Conservation (phyloP, 306 rosid species). For the Vicia faba region DNA sequence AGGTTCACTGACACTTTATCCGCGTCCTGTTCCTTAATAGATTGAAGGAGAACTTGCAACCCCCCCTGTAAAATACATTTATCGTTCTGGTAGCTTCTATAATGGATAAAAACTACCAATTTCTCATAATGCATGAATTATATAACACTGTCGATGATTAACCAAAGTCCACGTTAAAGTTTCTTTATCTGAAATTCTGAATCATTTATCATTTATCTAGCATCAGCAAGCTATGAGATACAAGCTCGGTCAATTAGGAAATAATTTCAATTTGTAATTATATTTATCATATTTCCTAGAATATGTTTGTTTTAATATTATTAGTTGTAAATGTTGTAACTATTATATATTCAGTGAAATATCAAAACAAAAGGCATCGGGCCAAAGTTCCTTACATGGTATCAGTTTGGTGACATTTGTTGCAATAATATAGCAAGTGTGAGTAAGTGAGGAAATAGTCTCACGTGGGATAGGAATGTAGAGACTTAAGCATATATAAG, state of each 20-base stretch:
- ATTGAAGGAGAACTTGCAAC: slow-evolving; percentile 69
- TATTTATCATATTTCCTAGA: not conserved
- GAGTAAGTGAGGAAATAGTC: no score
- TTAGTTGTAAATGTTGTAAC: no score
- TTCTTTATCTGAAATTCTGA: slow-evolving; percentile 3
- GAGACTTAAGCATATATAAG: no score
- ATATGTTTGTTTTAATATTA: no score
- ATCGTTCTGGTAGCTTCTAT: slow-evolving; percentile 37
- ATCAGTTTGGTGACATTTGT: no score
- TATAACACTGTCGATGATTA: slow-evolving; percentile 1
- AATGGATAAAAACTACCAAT: slow-evolving; percentile 30
- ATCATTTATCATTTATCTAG: slow-evolving; percentile 19
- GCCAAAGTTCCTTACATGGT: no score
- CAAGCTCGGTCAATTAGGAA: not conserved
- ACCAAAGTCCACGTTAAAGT: no score
- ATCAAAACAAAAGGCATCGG: no score
- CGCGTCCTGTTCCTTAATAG: slow-evolving; percentile 74
- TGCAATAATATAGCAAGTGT: no score
- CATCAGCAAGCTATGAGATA: slow-evolving; percentile 1
- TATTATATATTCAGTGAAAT: no score
- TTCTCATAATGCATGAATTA: slow-evolving; percentile 28
- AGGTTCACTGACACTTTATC: slow-evolving; percentile 83
- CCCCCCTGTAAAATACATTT: slow-evolving; percentile 61
- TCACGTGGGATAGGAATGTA: no score
- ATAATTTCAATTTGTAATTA: not conserved